Evolutionary conservation across 306 rosid genomes (phyloP), one percentile per base, ranked within the genome.

Genomic region (Vachellia pachyceras): DNA sequence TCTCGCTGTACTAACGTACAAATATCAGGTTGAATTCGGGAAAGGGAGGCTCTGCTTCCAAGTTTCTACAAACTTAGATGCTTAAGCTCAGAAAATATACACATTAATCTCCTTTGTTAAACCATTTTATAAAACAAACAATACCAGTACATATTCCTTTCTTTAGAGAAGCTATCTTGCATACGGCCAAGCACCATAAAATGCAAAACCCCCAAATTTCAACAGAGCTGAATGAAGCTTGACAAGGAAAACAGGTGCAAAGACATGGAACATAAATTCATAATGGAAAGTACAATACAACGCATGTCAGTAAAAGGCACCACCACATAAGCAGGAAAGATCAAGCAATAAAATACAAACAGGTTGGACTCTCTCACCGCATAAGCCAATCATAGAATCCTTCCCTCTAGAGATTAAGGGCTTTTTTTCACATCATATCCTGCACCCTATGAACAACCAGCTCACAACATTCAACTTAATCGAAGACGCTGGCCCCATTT

Each of bases 361-460:
- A 80, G 60, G 80, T 69, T 55, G 84, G 79, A 75, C 83, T 71
- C 84, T 76, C 79, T 78, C 66, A 55, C 35, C 78, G 40, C 49
- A 78, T 17, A 13, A 70, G 41, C 75, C 71, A 11, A 72, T 55
- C 85, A 66, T 71, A 85, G 46, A 83, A 65, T 78, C 89, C 82
- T 78, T 72, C 55, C 35, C 18, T 45, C 18, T 41, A 50, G 20
- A 75, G 70, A 73, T 46, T 25, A 23, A 54, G 76, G 78, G 69
- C 29, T 44, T 78, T 81, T 55, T n/a, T 55, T 7, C 61, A 55
- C 63, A 23, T 58, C 80, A 69, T 60, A 78, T 82, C 82, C 58
- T 84, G 79, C 75, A 79, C 71, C 76, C 47, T 69, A 76, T 69
- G 39, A 85, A 75, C 84, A 58, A 36, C 52, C 67, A 41, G 64